A percentile compares a stretch with the other conserved stretches of the same genome.
These are phyloP conservation scores for Pichia ethanolica DNA, from an alignment of 805 yeast genomes.

Conservation along the genomic window DNA sequence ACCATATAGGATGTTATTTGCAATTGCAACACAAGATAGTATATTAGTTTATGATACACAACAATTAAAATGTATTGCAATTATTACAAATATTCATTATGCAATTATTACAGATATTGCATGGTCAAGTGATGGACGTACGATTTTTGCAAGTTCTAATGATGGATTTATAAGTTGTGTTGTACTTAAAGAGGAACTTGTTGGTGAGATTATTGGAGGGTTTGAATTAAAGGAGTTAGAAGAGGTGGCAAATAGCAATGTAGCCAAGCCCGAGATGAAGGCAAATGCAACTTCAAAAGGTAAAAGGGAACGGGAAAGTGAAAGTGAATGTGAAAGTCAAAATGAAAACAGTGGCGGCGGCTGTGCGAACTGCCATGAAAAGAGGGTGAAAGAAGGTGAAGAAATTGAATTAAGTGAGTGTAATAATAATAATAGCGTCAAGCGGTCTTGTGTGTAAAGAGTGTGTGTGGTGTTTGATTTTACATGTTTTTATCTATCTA, in stretches of 20 bases:
- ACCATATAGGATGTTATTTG: constrained; percentile 79
- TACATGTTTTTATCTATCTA: too few relatives aligned
- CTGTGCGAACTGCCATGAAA: background rate
- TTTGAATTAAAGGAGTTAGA: constrained; percentile 15
- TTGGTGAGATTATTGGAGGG: constrained; percentile 42
- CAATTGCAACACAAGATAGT: constrained; percentile 87
- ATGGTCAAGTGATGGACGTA: constrained; percentile 75
- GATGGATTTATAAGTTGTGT: constrained; percentile 87
- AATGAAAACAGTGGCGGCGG: background rate
- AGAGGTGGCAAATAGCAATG: background rate
- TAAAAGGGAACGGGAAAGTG: too few relatives aligned
- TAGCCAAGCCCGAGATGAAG: too few relatives aligned
- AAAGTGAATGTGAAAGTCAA: too few relatives aligned
- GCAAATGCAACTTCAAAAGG: too few relatives aligned
- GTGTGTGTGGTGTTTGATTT: too few relatives aligned
- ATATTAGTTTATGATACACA: constrained; percentile 79
- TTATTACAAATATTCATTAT: constrained; percentile 75
- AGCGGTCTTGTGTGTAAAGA: background rate
- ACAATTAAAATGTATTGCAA: constrained; percentile 57
- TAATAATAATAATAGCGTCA: constrained; percentile 11
- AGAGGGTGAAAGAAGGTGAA: background rate
- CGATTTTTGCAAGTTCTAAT: constrained; percentile 69
- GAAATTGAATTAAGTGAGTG: too few relatives aligned
- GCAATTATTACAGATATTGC: constrained; percentile 80
- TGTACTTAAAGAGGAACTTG: constrained; percentile 40